These are phyloP conservation scores for Colletotrichum sojae DNA, from an alignment of 2,329 filamentous ascomycete species.

Conservation along the genomic window DNA sequence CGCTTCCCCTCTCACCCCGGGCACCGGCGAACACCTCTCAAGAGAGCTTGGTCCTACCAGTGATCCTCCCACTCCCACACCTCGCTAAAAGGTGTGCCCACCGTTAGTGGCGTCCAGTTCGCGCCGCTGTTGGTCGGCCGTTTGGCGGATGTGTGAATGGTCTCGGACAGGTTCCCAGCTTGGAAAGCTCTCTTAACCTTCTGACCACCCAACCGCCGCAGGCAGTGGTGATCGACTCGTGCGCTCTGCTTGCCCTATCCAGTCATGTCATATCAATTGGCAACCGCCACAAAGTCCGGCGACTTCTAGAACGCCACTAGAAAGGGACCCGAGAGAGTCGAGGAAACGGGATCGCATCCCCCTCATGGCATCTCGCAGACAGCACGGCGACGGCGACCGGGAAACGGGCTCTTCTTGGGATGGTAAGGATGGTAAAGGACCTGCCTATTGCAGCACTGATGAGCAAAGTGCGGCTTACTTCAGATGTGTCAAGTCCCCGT, in stretches of 20 bases:
- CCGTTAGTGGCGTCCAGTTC: conserved; percentile 18
- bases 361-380: neutral
- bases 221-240: neutral
- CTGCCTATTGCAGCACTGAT: conserved; percentile 24
- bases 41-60: conserved; percentile 8
- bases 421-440: conserved; percentile 8
- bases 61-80: neutral
- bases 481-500: conserved; percentile 17
- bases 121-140: neutral
- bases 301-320: conserved; percentile 22
- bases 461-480: conserved; percentile 21
- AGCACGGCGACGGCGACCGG: neutral
- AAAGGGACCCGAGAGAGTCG: neutral
- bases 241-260: neutral
- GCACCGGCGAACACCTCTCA: conserved; percentile 15
- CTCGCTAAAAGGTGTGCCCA: neutral
- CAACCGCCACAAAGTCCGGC: neutral
- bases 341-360: neutral
- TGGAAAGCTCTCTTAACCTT: conserved; percentile 6
- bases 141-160: neutral
- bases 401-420: neutral
- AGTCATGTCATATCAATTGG: neutral
- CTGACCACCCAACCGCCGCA: neutral
- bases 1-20: neutral
- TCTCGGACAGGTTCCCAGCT: conserved; percentile 3